phyloP scores from a whole-genome alignment of 1,139 yeast species.

The Eremothecium coryli region DNA sequence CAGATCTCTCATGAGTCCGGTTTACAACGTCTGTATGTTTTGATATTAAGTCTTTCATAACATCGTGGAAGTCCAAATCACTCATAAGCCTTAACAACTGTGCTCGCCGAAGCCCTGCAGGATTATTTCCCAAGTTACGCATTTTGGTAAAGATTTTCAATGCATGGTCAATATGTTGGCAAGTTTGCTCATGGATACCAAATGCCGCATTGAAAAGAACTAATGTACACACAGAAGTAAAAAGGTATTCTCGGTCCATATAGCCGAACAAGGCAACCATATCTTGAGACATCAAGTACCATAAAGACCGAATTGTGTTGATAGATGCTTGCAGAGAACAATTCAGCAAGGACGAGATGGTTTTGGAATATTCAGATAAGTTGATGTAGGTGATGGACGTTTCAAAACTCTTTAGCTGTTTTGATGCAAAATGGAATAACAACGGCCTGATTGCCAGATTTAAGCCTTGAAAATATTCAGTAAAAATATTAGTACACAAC shows the following conservation, averaged over 20 bases:
- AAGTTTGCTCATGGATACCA: slow-evolving; percentile 73
- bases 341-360: slow-evolving; percentile 59
- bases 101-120: slow-evolving; percentile 66
- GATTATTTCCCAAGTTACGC: slow-evolving; percentile 69
- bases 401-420: slow-evolving; percentile 49
- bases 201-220: slow-evolving; percentile 71
- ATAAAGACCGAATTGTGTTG: slow-evolving; percentile 62
- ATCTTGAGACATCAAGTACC: slow-evolving; percentile 64
- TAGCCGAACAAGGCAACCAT: slow-evolving; percentile 81
- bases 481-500: slow-evolving; percentile 66
- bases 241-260: slow-evolving; percentile 80
- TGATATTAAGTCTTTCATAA: slow-evolving; percentile 46
- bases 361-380: slow-evolving; percentile 57
- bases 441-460: slow-evolving; percentile 76
- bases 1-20: slow-evolving; percentile 10
- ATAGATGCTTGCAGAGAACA: slow-evolving; percentile 81
- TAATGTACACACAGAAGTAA: slow-evolving; percentile 71
- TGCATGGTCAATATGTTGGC: slow-evolving; percentile 66
- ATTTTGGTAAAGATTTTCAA: slow-evolving; percentile 59
- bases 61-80: slow-evolving; percentile 59
- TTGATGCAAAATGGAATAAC: slow-evolving; percentile 67
- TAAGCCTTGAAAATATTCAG: slow-evolving; percentile 80
- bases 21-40: slow-evolving; percentile 47
- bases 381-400: slow-evolving; percentile 51
- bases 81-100: slow-evolving; percentile 58